Conservation (phyloP, 148 eudicot genomes). For the Mesembryanthemum crystallinum region DNA sequence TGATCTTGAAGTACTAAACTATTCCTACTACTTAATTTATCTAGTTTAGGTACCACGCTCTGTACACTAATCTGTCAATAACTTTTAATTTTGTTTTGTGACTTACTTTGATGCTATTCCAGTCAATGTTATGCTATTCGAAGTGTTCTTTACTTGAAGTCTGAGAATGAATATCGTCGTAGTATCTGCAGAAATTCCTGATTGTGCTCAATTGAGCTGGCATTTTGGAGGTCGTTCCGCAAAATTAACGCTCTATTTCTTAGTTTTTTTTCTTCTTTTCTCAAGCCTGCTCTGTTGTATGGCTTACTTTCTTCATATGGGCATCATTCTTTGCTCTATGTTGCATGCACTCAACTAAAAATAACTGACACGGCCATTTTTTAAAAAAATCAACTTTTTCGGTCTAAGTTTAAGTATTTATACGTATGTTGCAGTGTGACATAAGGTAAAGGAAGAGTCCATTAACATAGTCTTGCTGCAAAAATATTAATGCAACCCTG, state of each 20-base stretch:
- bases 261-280: background rate
- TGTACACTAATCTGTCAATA: too few species aligned
- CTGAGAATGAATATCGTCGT: background rate
- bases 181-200: background rate
- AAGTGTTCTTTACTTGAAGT: background rate
- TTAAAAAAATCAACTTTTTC: background rate
- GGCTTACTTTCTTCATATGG: background rate
- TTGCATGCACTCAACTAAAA: too few species aligned
- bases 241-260: background rate
- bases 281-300: background rate
- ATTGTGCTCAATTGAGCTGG: background rate
- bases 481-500: background rate
- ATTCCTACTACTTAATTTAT: too few species aligned
- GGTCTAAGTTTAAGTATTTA: background rate
- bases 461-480: too few species aligned
- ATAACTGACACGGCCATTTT: background rate
- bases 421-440: too few species aligned
- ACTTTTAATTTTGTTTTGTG: too few species aligned
- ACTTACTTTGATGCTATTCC: too few species aligned
- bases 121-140: too few species aligned
- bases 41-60: too few species aligned
- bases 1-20: too few species aligned
- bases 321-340: too few species aligned
- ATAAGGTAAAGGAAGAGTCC: too few species aligned
- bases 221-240: background rate